These are phyloP conservation scores for Wickerhamomyces strasburgensis DNA, from an alignment of 805 yeast species.

Conservation along the genomic window DNA sequence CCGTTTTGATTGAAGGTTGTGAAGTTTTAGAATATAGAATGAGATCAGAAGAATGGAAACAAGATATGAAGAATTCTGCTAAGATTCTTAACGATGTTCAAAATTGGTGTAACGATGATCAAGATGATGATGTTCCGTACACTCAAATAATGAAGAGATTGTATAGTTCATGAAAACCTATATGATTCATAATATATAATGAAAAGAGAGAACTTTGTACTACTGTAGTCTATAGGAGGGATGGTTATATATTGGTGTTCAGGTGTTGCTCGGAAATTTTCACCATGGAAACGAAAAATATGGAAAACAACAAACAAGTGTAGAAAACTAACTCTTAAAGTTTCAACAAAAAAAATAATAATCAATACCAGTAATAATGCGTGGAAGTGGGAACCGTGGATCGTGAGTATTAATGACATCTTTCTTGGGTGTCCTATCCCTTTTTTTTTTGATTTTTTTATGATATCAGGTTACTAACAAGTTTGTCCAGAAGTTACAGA, in stretches of 20 bases:
- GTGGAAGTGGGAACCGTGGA: conserved; percentile 1
- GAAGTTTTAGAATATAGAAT: conserved; percentile 58
- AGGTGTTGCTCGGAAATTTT: not conserved
- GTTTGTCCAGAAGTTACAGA: conserved; percentile 5
- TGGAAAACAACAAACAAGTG: not conserved
- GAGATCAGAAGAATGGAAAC: conserved; percentile 51
- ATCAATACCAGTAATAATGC: too few relatives aligned
- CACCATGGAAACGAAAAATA: not conserved
- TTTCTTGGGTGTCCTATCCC: too few relatives aligned
- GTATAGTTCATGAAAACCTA: not conserved
- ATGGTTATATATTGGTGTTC: too few relatives aligned
- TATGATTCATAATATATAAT: too few relatives aligned
- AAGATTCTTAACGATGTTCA: conserved; percentile 57
- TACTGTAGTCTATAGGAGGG: too few relatives aligned
- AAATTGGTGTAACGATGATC: conserved; percentile 52
- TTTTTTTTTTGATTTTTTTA: not conserved
- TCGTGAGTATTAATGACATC: conserved; percentile 1
- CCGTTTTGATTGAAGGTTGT: conserved; percentile 71
- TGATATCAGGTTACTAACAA: conserved; percentile 3
- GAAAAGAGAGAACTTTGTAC: too few relatives aligned
- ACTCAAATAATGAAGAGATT: not conserved
- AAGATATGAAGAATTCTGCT: conserved; percentile 53
- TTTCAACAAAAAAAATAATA: too few relatives aligned
- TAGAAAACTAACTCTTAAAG: too few relatives aligned
- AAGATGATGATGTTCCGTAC: conserved; percentile 32